These are phyloP conservation scores for Talaromyces pinophilus DNA, from an alignment of 2,329 filamentous ascomycete genomes.

Conservation along the genomic window DNA sequence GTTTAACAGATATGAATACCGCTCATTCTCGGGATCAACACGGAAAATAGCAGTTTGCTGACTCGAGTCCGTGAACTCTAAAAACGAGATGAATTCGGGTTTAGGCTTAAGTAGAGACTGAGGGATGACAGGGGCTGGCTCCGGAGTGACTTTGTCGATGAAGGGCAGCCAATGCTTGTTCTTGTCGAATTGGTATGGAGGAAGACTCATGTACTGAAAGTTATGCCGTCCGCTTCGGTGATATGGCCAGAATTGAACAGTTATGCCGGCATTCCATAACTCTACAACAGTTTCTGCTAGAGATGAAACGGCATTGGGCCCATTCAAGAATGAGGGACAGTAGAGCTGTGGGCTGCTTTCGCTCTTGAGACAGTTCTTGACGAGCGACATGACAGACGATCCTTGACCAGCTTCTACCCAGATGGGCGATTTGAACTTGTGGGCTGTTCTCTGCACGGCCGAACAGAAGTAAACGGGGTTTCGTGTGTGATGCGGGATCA, in stretches of 20 bases:
- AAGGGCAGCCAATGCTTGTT: slow-evolving; percentile 35
- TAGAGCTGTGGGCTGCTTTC: slow-evolving; percentile 8
- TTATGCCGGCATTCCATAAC: slow-evolving; percentile 35
- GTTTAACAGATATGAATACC: slow-evolving; percentile 16
- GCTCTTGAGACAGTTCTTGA: slow-evolving; percentile 7
- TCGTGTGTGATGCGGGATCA: slow-evolving; percentile 40
- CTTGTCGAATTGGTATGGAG: slow-evolving; percentile 42
- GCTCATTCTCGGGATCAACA: slow-evolving; percentile 18
- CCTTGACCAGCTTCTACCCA: slow-evolving; percentile 50
- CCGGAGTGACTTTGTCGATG: slow-evolving; percentile 7
- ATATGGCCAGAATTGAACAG: slow-evolving; percentile 35
- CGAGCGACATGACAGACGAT: slow-evolving; percentile 32
- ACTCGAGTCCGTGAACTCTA: slow-evolving; percentile 5
- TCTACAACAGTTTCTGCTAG: slow-evolving; percentile 21
- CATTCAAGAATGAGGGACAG: slow-evolving; percentile 15
- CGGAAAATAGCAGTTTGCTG: slow-evolving; percentile 19
- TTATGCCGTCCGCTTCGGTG: slow-evolving; percentile 28
- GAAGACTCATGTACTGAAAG: slow-evolving; percentile 29
- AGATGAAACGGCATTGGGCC: slow-evolving; percentile 12
- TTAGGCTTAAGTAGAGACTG: neutral
- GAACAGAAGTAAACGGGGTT: slow-evolving; percentile 51
- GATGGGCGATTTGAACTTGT: slow-evolving; percentile 31
- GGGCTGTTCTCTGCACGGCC: slow-evolving; percentile 42
- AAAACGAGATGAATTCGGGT: slow-evolving; percentile 18
- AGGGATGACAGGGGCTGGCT: neutral